A percentile compares a stretch with the other conserved stretches of the same genome.
Conservation (phyloP, 495 filamentous ascomycete genomes). For the Hypoxylon rickii region DNA sequence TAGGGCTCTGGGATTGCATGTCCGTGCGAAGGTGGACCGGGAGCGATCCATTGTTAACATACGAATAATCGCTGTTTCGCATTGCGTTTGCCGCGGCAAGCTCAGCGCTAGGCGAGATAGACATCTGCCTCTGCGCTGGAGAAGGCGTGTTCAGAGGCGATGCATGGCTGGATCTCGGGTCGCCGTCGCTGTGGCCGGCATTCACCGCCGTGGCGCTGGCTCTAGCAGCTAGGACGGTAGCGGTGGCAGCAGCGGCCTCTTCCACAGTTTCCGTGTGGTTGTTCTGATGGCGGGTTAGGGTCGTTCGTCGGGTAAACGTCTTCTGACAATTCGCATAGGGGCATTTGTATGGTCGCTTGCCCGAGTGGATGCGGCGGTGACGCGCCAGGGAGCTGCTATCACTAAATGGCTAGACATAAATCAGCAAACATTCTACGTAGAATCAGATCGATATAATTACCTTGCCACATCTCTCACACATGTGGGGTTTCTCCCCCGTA, state of each 20-base stretch:
- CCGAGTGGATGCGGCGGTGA: slow-evolving; percentile 93
- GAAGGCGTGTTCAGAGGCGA: slow-evolving; percentile 90
- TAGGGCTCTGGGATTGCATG: slow-evolving; percentile 73
- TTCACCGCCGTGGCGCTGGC: slow-evolving; percentile 49
- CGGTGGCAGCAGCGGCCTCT: slow-evolving; percentile 87
- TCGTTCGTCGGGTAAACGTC: slow-evolving; percentile 95
- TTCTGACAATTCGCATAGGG: slow-evolving; percentile 98
- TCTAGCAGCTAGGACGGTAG: slow-evolving; percentile 58
- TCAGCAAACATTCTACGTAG: slow-evolving; percentile 23
- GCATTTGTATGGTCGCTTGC: slow-evolving; percentile 96
- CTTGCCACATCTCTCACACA: slow-evolving; percentile 97
- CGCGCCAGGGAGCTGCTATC: slow-evolving; percentile 94
- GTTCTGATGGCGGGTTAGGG: slow-evolving; percentile 92
- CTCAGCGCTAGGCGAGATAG: slow-evolving; percentile 79
- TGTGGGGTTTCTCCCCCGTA: slow-evolving; percentile 96
- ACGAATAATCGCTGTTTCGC: slow-evolving; percentile 71
- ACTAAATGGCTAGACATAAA: slow-evolving; percentile 79
- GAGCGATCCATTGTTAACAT: slow-evolving; percentile 70
- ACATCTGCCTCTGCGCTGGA: slow-evolving; percentile 72
- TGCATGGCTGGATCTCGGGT: slow-evolving; percentile 75
- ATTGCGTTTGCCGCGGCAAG: slow-evolving; percentile 74
- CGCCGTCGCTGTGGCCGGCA: slow-evolving; percentile 68
- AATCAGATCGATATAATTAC: slow-evolving; percentile 54
- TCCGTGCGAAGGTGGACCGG: slow-evolving; percentile 84
- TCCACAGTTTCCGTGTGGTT: slow-evolving; percentile 95